phyloP scores from a whole-genome alignment of 1,284 basidiomycete species.

The Tremellales sp. region DNA sequence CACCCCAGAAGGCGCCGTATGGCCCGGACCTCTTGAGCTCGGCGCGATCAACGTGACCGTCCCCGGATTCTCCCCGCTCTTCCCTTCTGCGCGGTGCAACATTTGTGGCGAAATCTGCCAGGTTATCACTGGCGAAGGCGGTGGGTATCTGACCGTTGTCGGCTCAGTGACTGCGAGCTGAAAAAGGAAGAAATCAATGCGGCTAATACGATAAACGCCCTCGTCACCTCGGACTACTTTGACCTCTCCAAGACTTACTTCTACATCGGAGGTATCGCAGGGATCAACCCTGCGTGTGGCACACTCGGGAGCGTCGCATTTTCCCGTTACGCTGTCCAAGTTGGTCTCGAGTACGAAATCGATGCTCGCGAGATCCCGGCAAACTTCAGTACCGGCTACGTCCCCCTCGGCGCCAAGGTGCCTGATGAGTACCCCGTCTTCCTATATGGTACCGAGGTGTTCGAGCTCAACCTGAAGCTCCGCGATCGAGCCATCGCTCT shows the following conservation, averaged over 20 bases:
- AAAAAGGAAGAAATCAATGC: slow-evolving; percentile 56
- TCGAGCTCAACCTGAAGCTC: slow-evolving; percentile 50
- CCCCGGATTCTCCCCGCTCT: no score
- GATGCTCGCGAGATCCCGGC: slow-evolving; percentile 49
- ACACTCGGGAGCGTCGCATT: slow-evolving; percentile 50
- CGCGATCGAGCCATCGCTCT: slow-evolving; percentile 41
- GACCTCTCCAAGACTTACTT: slow-evolving; percentile 51
- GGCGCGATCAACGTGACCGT: no score
- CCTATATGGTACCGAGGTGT: slow-evolving; percentile 53
- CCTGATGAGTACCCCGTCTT: slow-evolving; percentile 38
- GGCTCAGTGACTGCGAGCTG: no score
- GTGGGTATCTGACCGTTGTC: no score
- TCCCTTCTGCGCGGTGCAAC: no score
- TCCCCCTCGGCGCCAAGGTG: slow-evolving; percentile 26
- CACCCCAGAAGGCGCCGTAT: no score
- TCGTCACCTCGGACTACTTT: slow-evolving; percentile 44
- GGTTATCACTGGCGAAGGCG: no score
- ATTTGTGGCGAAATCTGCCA: no score
- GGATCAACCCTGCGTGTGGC: slow-evolving; percentile 23
- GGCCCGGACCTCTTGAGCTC: no score
- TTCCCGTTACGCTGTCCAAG: slow-evolving; percentile 49
- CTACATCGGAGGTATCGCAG: slow-evolving; percentile 51
- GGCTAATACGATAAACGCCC: slow-evolving; percentile 44
- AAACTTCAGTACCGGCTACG: slow-evolving; percentile 48
- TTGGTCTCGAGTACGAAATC: slow-evolving; percentile 50